Conservation (phyloP, 257 asterid species). For the Hygrophila difformis region DNA sequence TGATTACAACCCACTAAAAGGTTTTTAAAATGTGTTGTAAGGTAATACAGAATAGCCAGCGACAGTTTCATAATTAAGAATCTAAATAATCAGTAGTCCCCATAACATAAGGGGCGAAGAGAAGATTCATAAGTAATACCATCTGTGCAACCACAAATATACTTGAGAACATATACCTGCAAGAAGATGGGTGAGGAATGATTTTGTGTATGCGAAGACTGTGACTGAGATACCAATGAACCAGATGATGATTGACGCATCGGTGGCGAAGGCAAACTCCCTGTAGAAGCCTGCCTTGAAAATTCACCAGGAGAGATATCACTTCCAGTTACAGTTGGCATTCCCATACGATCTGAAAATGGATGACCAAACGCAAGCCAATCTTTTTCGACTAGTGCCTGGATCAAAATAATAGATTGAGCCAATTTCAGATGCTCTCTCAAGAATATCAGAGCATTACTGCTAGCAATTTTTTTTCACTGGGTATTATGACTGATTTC, state of each 20-base stretch:
- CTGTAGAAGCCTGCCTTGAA: slow-evolving; percentile 68
- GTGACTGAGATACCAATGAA: slow-evolving; percentile 48
- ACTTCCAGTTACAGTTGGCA: slow-evolving; percentile 69
- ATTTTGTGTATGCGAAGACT: slow-evolving; percentile 77
- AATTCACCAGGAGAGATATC: slow-evolving; percentile 58
- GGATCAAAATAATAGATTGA: slow-evolving; percentile 19
- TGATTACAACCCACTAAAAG: neutral
- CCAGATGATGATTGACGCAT: slow-evolving; percentile 63
- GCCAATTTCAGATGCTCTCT: slow-evolving; percentile 11
- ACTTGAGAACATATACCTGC: slow-evolving; percentile 49
- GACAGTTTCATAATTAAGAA: neutral
- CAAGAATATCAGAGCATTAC: neutral
- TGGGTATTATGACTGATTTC: too few relatives aligned
- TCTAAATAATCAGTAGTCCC: neutral
- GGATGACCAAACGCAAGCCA: slow-evolving; percentile 99
- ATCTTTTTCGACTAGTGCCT: slow-evolving; percentile 95
- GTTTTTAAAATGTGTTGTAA: too few relatives aligned
- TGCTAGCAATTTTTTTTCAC: too few relatives aligned
- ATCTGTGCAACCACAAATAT: neutral
- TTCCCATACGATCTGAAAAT: slow-evolving; percentile 87
- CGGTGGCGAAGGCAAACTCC: slow-evolving; percentile 62
- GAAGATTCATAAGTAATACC: slow-evolving; percentile 2
- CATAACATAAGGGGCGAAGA: neutral
- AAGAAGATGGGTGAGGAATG: slow-evolving; percentile 85
- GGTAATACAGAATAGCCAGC: too few relatives aligned